Evolutionary conservation across 2,329 filamentous ascomycete species (phyloP).

Genomic region (Bipolaris oryzae): DNA sequence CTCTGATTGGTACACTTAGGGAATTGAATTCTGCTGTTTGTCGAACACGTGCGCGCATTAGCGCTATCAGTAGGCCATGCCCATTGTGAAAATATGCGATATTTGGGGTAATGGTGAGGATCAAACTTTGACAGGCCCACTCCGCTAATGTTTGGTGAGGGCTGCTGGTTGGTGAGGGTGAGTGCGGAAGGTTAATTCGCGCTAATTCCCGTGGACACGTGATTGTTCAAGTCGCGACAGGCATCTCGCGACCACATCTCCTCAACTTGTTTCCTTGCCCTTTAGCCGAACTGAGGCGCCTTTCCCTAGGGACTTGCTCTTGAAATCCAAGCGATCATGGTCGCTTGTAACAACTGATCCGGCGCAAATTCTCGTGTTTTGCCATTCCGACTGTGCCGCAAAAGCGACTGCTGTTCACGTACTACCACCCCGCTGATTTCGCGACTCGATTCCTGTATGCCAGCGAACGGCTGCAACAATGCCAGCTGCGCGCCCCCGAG

Average conservation of each 20-base stretch:
- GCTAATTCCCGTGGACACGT: constrained; percentile 23
- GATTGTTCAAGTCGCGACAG: constrained; percentile 7
- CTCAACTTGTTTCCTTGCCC: neutral
- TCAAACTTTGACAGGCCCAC: neutral
- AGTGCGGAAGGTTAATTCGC: constrained; percentile 12
- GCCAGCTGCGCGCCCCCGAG: constrained; percentile 79
- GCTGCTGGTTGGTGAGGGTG: constrained; percentile 5
- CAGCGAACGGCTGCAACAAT: constrained; percentile 55
- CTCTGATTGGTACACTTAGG: neutral
- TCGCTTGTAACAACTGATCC: neutral
- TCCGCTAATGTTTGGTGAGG: neutral
- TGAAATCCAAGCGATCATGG: neutral
- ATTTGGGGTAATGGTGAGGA: neutral
- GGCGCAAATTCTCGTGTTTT: neutral
- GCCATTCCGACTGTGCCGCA: constrained; percentile 4
- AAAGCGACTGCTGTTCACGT: neutral
- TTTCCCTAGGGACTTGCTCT: neutral
- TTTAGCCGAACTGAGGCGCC: neutral
- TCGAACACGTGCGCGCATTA: neutral
- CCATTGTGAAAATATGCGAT: neutral
- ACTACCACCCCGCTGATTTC: constrained; percentile 1
- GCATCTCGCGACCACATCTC: constrained; percentile 4
- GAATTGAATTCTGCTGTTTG: neutral
- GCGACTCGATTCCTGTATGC: constrained; percentile 16
- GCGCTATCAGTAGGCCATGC: neutral